These are phyloP conservation scores for Cerrena zonata DNA, from an alignment of 1,284 basidiomycete genomes.

Conservation along the genomic window DNA sequence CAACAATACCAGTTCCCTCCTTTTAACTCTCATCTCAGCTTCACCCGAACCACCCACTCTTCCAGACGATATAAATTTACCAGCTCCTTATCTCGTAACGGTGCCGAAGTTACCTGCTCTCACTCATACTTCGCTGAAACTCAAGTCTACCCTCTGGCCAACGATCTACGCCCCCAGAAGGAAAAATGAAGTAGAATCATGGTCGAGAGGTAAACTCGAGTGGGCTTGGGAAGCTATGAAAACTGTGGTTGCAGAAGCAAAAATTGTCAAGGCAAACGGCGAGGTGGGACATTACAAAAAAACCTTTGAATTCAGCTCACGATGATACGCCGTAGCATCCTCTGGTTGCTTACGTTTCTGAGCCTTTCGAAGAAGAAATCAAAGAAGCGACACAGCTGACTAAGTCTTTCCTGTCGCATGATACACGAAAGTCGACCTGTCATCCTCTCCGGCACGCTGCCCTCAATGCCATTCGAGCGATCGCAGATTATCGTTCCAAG, in stretches of 20 bases:
- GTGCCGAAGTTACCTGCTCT: constrained; percentile 74
- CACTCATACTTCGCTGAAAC: constrained; percentile 58
- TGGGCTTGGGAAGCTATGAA: constrained; percentile 75
- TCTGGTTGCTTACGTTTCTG: constrained; percentile 69
- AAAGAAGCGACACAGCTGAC: constrained; percentile 26
- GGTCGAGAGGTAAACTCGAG: constrained; percentile 57
- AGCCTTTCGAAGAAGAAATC: constrained; percentile 43
- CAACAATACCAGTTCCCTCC: constrained; percentile 40
- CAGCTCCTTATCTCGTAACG: constrained; percentile 45
- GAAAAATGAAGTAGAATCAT: constrained; percentile 62
- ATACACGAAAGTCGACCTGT: constrained; percentile 58
- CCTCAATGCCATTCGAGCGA: constrained; percentile 67
- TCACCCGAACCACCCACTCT: constrained; percentile 21
- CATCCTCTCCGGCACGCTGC: constrained; percentile 83
- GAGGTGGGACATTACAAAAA: too few relatives aligned
- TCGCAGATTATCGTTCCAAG: constrained; percentile 54
- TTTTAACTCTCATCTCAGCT: constrained; percentile 38
- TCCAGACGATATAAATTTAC: constrained; percentile 30
- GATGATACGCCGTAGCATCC: constrained; percentile 55
- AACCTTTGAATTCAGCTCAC: too few relatives aligned
- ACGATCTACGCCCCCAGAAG: constrained; percentile 70
- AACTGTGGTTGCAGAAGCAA: constrained; percentile 45
- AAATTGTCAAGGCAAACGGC: constrained; percentile 38
- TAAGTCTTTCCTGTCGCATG: constrained; percentile 52
- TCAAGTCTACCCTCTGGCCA: constrained; percentile 77